Evolutionary conservation across 371 early-diverging fungal genomes (phyloP).

Genomic region (Rhizopus stolonifer): DNA sequence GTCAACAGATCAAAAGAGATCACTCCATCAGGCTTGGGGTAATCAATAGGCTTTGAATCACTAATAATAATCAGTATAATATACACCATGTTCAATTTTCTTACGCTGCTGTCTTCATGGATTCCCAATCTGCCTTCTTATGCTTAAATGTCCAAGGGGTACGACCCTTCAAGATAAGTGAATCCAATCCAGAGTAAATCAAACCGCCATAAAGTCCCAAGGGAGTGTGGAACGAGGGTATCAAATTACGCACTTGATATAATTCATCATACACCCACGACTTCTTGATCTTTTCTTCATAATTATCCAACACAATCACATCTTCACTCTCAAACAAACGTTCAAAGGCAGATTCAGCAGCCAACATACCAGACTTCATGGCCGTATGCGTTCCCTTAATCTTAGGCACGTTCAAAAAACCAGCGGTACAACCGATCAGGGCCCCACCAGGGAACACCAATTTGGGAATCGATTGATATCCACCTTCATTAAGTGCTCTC

Average conservation of each 20-base stretch:
- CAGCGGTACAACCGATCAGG: slow-evolving; percentile 95
- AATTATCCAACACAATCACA: slow-evolving; percentile 59
- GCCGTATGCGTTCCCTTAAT: slow-evolving; percentile 99
- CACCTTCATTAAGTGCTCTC: slow-evolving; percentile 95
- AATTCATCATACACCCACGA: slow-evolving; percentile 96
- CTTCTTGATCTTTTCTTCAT: slow-evolving; percentile 79
- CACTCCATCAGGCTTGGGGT: slow-evolving; percentile 97
- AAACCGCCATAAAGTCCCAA: slow-evolving; percentile 91
- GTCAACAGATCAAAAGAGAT: slow-evolving; percentile 93
- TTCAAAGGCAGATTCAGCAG: slow-evolving; percentile 83
- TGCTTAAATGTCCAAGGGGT: slow-evolving; percentile 95
- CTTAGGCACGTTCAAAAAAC: slow-evolving; percentile 96
- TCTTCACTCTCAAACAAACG: slow-evolving; percentile 59
- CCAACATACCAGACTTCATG: slow-evolving; percentile 94
- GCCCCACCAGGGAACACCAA: slow-evolving; percentile 95
- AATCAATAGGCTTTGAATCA: slow-evolving; percentile 94
- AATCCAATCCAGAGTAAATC: slow-evolving; percentile 86
- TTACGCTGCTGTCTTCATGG: slow-evolving; percentile 69
- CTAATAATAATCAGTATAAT: too few relatives aligned
- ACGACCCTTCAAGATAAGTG: slow-evolving; percentile 84
- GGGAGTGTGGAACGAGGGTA: slow-evolving; percentile 92
- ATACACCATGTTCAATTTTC: too few relatives aligned
- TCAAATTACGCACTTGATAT: slow-evolving; percentile 85
- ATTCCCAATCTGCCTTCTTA: slow-evolving; percentile 79
- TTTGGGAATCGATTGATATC: slow-evolving; percentile 92